These are phyloP conservation scores for Penicillium sp. DNA, from an alignment of 2,329 filamentous ascomycete genomes.

Conservation along the genomic window DNA sequence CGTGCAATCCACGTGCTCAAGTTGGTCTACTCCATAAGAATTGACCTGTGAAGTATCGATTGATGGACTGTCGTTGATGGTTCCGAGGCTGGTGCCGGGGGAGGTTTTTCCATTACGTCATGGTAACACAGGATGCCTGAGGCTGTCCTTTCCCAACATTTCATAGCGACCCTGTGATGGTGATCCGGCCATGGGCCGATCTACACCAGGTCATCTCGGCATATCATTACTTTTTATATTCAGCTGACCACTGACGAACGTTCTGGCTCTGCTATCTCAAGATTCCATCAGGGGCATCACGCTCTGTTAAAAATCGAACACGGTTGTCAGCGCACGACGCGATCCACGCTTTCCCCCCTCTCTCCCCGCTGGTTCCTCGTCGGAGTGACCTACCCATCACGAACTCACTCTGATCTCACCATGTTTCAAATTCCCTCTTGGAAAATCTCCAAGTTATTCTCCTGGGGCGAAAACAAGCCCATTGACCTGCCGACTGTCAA, in stretches of 20 bases:
- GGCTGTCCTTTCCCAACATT: constrained; percentile 18
- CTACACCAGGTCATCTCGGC: background rate
- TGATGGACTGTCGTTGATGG: too few species aligned
- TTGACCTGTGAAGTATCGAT: too few species aligned
- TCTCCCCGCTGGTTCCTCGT: too few species aligned
- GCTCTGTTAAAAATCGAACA: constrained; percentile 1
- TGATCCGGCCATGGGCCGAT: constrained; percentile 9
- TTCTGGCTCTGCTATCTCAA: background rate
- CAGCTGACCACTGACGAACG: too few species aligned
- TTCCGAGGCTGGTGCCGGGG: background rate
- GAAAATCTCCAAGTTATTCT: constrained; percentile 22
- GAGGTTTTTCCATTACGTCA: constrained; percentile 7
- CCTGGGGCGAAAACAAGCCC: constrained; percentile 16
- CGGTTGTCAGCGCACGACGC: constrained; percentile 5
- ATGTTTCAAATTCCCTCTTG: constrained; percentile 23
- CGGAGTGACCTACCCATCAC: too few species aligned
- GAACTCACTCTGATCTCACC: background rate
- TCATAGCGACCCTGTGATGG: constrained; percentile 8
- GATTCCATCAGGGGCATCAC: background rate
- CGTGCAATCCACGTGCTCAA: too few species aligned
- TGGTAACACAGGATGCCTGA: constrained; percentile 3
- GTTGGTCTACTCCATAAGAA: too few species aligned
- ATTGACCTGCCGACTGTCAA: constrained; percentile 60
- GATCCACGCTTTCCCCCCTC: background rate
- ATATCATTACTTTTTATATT: background rate